Evolutionary conservation across 2,329 filamentous ascomycete species (phyloP), one percentile per base, ranked within the genome.

Genomic region (Xylaria sp.): DNA sequence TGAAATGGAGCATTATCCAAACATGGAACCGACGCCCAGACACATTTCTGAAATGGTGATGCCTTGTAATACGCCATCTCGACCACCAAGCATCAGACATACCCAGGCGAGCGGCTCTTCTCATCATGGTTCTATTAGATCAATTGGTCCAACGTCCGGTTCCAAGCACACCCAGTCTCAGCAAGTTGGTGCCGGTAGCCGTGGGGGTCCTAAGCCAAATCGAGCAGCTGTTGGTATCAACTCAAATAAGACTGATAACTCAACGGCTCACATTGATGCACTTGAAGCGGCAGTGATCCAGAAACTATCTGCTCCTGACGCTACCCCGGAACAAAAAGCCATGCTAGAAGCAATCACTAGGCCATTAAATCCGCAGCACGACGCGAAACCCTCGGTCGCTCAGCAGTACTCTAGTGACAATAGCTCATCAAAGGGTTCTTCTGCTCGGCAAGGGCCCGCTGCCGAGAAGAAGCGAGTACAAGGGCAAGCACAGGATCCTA

Each of bases 61-160:
- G 47, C 21, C 58, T 58, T 50, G 42, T 27, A 69, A 65, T 37
- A 74, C 74, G 2, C 72, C 76, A 29, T 75, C 76, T n/a, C 65
- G 75, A n/a, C 72, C 73, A 59, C 73, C 73, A 5, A 77, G 75
- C 54, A 72, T 75, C 37, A 73, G 67, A 68, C 72, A 72, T 13
- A 72, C 69, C n/a, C 74, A 71, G 51, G 65, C 60, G 53, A 73
- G 59, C n/a, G 62, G 69, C 35, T 63, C 68, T 60, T 75, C 76
- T 21, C 65, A 71, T 21, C 66, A 72, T 18, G 75, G 73, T 40
- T 74, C 74, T 6, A 63, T 69, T 37, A 73, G 68, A 53, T 72
- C 71, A 5, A 63, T 32, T 58, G 70, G 58, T 10, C 70, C 48
- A 29, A 57, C 54, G 53, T 55, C 64, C 35, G 60, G 58, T 42